Evolutionary conservation across 1,284 basidiomycete species (phyloP).

Genomic region (Vanrija sp.): DNA sequence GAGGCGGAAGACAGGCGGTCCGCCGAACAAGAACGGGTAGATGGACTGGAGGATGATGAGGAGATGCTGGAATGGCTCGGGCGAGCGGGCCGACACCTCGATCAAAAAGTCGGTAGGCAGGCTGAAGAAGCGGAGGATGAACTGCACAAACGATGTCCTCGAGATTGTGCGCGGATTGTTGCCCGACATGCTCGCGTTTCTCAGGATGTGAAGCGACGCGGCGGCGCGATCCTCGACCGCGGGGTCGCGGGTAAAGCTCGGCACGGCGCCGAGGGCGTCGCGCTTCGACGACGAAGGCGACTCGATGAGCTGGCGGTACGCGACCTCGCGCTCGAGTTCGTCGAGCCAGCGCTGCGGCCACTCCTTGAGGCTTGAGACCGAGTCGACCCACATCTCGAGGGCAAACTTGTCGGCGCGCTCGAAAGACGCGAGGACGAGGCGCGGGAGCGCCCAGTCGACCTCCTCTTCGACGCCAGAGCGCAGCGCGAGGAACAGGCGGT

Average conservation of each 20-base stretch:
- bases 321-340: conserved; percentile 33
- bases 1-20: conserved; percentile 5
- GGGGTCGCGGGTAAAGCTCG: conserved; percentile 29
- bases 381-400: conserved; percentile 33
- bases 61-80: conserved; percentile 38
- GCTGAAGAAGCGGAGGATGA: conserved; percentile 33
- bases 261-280: conserved; percentile 25
- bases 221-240: conserved; percentile 27
- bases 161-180: conserved; percentile 32
- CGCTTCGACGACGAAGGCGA: not conserved
- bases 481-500: conserved; percentile 37
- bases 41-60: conserved; percentile 32
- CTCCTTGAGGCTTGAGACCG: conserved; percentile 25
- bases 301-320: conserved; percentile 5
- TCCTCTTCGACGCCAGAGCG: conserved; percentile 34
- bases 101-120: conserved; percentile 32
- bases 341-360: conserved; percentile 37
- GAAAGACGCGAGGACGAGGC: conserved; percentile 34
- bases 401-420: conserved; percentile 33
- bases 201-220: conserved; percentile 33
- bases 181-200: conserved; percentile 33
- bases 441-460: conserved; percentile 43
- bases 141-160: conserved; percentile 19
- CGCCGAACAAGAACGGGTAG: conserved; percentile 19
- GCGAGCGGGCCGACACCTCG: conserved; percentile 26